These are phyloP conservation scores for Fusarium mundagurra DNA, from an alignment of 2,329 filamentous ascomycete genomes.

Conservation along the genomic window DNA sequence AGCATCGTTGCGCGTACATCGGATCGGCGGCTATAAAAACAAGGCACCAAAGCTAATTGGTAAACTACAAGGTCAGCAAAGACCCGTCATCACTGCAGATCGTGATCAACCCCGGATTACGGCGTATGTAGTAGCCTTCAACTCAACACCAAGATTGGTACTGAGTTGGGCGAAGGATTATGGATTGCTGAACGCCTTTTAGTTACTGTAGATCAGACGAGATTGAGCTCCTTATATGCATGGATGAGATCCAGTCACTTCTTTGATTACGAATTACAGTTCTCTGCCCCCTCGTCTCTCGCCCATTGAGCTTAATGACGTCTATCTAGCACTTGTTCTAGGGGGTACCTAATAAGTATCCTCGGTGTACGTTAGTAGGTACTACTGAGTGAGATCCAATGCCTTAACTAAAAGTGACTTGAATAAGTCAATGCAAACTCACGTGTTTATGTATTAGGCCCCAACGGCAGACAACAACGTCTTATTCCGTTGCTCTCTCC, in stretches of 20 bases:
- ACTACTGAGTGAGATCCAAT: not conserved
- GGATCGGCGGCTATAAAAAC: conserved; percentile 17
- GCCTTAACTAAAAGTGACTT: not conserved
- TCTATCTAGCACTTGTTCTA: not conserved
- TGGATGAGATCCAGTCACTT: not conserved
- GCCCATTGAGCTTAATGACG: conserved; percentile 15
- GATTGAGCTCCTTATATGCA: not conserved
- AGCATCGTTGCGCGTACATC: not conserved
- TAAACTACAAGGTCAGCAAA: not conserved
- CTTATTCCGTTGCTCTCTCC: conserved; percentile 1
- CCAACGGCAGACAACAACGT: conserved; percentile 18
- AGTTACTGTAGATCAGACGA: not conserved
- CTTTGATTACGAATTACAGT: not conserved
- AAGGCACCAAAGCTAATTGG: conserved; percentile 27
- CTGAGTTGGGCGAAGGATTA: not conserved
- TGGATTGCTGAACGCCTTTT: not conserved
- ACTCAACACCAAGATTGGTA: conserved; percentile 13
- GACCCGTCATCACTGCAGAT: conserved; percentile 17
- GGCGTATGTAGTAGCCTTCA: not conserved
- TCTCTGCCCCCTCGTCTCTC: not conserved
- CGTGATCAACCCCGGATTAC: conserved; percentile 24
- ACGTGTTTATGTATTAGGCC: conserved; percentile 19
- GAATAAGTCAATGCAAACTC: conserved; percentile 18
- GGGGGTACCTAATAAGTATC: not conserved
- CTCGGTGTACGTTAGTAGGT: not conserved